Evolutionary conservation across 2,329 filamentous ascomycete species (phyloP).

Genomic region (Bimuria novae-zelandiae): DNA sequence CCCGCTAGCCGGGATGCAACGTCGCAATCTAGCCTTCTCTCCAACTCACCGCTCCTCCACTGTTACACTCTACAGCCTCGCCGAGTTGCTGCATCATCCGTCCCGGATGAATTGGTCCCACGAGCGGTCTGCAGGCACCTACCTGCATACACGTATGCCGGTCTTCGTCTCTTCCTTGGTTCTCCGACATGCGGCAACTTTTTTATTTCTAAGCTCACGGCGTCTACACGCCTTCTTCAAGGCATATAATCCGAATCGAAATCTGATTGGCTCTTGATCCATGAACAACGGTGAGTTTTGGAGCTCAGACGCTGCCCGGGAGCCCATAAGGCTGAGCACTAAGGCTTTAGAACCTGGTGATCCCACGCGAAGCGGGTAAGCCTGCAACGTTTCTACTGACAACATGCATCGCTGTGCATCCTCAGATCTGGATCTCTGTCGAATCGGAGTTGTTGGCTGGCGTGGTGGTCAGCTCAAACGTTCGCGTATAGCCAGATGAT

Average conservation of each 20-base stretch:
- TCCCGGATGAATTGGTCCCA: neutral
- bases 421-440: constrained; percentile 14
- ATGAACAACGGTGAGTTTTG: constrained; percentile 34
- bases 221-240: constrained; percentile 11
- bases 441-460: constrained; percentile 22
- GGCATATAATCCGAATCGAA: neutral
- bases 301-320: constrained; percentile 13
- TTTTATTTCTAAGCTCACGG: constrained; percentile 4
- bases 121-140: constrained; percentile 6
- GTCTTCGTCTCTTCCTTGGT: neutral
- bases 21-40: constrained; percentile 2
- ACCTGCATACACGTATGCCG: neutral
- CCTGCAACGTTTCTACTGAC: constrained; percentile 12
- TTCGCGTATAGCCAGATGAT: neutral
- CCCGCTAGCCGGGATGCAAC: constrained; percentile 2
- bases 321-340: constrained; percentile 31
- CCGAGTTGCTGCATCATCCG: neutral
- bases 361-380: constrained; percentile 10
- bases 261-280: constrained; percentile 17
- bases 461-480: constrained; percentile 18
- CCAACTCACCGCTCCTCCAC: constrained; percentile 10
- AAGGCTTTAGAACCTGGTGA: constrained; percentile 19
- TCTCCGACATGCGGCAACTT: neutral
- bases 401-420: neutral
- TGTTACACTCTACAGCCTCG: constrained; percentile 5